Evolutionary conservation across 371 early-diverging fungal species (phyloP).

Genomic region (Lichtheimia corymbifera): DNA sequence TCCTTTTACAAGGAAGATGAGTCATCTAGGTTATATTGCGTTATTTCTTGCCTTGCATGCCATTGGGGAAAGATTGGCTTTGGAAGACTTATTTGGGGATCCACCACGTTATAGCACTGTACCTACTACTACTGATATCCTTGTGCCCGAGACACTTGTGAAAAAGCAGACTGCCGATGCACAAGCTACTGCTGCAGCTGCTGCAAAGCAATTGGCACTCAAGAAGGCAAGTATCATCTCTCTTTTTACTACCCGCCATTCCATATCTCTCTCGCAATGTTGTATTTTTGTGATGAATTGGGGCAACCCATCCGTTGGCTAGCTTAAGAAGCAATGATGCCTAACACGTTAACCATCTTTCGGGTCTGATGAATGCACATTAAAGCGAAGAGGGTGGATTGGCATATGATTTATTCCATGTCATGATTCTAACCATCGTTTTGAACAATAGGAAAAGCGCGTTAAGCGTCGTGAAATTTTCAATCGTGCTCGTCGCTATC

Average conservation of each 20-base stretch:
- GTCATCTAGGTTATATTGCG: too few relatives aligned
- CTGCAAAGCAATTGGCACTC: conserved; percentile 45
- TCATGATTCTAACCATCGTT: neutral
- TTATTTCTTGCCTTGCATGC: too few relatives aligned
- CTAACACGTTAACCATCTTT: conserved; percentile 77
- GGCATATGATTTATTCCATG: neutral
- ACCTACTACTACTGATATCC: conserved; percentile 57
- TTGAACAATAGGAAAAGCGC: conserved; percentile 69
- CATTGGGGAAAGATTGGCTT: too few relatives aligned
- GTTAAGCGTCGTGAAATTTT: conserved; percentile 92
- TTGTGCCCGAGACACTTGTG: conserved; percentile 89
- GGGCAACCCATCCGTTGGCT: conserved; percentile 44
- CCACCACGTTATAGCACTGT: conserved; percentile 26
- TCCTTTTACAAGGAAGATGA: too few relatives aligned
- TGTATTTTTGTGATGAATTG: conserved; percentile 53
- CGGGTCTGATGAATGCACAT: conserved; percentile 68
- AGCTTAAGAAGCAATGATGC: conserved; percentile 62
- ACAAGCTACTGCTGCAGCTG: conserved; percentile 67
- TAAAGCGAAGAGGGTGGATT: neutral
- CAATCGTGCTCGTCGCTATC: conserved; percentile 96
- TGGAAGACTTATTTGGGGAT: too few relatives aligned
- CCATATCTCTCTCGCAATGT: conserved; percentile 1
- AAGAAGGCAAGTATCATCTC: conserved; percentile 30
- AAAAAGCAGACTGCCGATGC: conserved; percentile 91
- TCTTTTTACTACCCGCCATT: neutral